phyloP scores from a whole-genome alignment of 75 land plant species.

The Cunninghamia lanceolata region DNA sequence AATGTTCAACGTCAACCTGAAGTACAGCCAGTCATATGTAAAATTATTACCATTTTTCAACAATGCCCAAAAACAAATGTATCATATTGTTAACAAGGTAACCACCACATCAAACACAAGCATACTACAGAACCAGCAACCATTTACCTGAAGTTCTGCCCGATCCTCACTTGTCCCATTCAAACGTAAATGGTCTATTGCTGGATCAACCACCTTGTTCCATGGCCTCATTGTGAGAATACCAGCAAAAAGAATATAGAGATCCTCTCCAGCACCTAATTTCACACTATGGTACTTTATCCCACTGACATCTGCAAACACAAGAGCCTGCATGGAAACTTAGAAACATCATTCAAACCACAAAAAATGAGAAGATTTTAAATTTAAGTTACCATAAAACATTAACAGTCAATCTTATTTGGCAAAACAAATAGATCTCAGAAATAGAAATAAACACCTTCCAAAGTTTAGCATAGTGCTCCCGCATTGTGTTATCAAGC shows the following conservation, averaged over 20 bases:
- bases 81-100: neutral
- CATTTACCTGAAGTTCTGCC: conserved; percentile 81
- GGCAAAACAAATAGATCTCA: neutral
- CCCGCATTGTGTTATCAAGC: conserved; percentile 65
- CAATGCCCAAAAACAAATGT: neutral
- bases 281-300: conserved; percentile 87
- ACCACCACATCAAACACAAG: neutral
- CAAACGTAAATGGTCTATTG: conserved; percentile 81
- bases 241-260: conserved; percentile 91
- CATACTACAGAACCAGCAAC: neutral
- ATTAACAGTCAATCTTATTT: neutral
- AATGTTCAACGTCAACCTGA: neutral
- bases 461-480: conserved; percentile 93
- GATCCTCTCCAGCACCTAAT: conserved; percentile 97
- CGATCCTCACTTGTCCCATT: conserved; percentile 58
- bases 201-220: conserved; percentile 72
- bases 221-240: conserved; percentile 98
- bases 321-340: conserved; percentile 53
- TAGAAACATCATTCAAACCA: neutral
- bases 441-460: conserved; percentile 46
- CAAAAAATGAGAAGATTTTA: neutral
- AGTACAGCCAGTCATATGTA: neutral
- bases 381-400: neutral
- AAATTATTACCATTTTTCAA: neutral
- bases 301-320: conserved; percentile 87